These are phyloP conservation scores for Puccinia triticina DNA, from an alignment of 1,284 basidiomycete species.

Conservation along the genomic window DNA sequence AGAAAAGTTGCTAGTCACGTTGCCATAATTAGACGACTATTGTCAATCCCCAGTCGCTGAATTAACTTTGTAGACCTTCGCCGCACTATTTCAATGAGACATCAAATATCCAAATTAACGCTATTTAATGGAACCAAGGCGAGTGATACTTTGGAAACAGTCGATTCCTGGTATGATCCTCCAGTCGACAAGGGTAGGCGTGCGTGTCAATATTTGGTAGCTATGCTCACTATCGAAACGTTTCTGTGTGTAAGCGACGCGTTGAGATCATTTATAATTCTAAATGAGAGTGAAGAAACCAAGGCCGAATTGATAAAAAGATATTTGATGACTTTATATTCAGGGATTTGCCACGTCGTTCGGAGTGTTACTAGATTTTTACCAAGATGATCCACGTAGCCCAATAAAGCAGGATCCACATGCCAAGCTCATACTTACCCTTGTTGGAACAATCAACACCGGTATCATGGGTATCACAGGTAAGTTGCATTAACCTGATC, in stretches of 20 bases:
- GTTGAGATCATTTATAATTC: neutral
- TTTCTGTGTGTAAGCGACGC: neutral
- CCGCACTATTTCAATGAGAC: neutral
- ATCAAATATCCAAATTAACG: neutral
- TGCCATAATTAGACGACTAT: neutral
- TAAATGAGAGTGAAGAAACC: neutral
- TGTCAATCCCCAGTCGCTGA: too few relatives aligned
- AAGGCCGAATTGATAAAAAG: neutral
- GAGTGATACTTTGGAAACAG: slow-evolving; percentile 3
- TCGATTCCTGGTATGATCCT: neutral
- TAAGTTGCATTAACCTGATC: neutral
- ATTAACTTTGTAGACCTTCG: too few relatives aligned
- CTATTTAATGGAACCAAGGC: neutral
- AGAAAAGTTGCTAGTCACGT: neutral
- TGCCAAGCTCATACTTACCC: slow-evolving; percentile 32
- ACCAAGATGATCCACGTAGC: slow-evolving; percentile 23
- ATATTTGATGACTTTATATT: neutral
- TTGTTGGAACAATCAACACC: slow-evolving; percentile 47
- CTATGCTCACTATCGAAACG: slow-evolving; percentile 26
- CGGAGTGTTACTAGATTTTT: slow-evolving; percentile 39
- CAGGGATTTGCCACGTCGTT: slow-evolving; percentile 48
- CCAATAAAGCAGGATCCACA: slow-evolving; percentile 15
- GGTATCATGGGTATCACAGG: slow-evolving; percentile 33
- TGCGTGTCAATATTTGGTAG: slow-evolving; percentile 7
- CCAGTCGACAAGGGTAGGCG: slow-evolving; percentile 3